A percentile compares a stretch with the other conserved stretches of the same genome.
Evolutionary conservation across 2,329 filamentous ascomycete genomes (phyloP).

Genomic region (Aspergillus sp.): DNA sequence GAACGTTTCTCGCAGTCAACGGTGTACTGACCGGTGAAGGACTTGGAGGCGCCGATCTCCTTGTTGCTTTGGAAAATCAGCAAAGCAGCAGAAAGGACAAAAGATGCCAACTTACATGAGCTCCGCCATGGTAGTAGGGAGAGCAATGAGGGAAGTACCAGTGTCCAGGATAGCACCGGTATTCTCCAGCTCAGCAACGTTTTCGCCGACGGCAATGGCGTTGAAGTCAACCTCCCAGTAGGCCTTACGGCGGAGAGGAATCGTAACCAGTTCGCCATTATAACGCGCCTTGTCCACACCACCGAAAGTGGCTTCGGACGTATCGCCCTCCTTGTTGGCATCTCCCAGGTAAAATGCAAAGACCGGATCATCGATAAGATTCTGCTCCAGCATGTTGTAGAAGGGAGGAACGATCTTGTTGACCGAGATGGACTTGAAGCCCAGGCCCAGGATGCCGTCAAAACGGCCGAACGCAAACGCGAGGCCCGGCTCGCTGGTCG

Average conservation of each 20-base stretch:
- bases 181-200: constrained; percentile 79
- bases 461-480: constrained; percentile 97
- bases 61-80: constrained; percentile 53
- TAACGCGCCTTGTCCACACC: constrained; percentile 75
- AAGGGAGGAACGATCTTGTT: constrained; percentile 92
- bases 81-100: neutral
- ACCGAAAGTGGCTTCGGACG: constrained; percentile 84
- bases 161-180: constrained; percentile 97
- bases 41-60: constrained; percentile 96
- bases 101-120: constrained; percentile 52
- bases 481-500: constrained; percentile 87
- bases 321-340: constrained; percentile 57
- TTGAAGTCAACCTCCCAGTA: constrained; percentile 99
- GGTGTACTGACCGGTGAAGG: constrained; percentile 92
- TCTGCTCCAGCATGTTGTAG: constrained; percentile 90
- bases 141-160: constrained; percentile 92
- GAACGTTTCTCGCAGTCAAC: constrained; percentile 80
- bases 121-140: constrained; percentile 84
- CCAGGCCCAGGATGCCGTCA: constrained; percentile 90
- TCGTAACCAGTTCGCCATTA: constrained; percentile 79
- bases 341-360: constrained; percentile 94
- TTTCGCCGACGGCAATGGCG: constrained; percentile 77
- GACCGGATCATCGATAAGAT: constrained; percentile 78
- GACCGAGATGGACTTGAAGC: constrained; percentile 93
- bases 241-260: constrained; percentile 93